Evolutionary conservation across 2,329 filamentous ascomycete species (phyloP), one percentile per base, ranked within the genome.

Genomic region (Fusarium abutilonis): DNA sequence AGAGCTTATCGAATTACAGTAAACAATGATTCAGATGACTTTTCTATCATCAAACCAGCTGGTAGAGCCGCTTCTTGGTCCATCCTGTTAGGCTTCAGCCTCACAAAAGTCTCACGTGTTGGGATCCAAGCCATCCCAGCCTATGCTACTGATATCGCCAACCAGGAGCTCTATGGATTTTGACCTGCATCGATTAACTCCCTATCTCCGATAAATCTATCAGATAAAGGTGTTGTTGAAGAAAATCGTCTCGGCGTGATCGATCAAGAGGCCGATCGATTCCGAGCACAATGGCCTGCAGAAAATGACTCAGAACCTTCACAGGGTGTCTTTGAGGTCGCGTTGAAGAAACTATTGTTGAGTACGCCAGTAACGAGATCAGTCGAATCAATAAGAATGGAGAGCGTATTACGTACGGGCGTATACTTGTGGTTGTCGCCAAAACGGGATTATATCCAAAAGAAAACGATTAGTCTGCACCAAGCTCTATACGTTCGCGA

Each of bases 61-160:
- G 40, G 53, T 3, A 58, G 54, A 17, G 53, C 53, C 1, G 57
- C 48, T 4, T 61, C 54, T 7, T 61, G 54, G 57, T 54, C 53
- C 4, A 54, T 51, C 35, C 31, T 61, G 3, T 58, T 54, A 3
- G 58, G 49, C 11, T 35, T 61, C 3, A 61, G 58, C 41, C 54
- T 54, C 7, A 50, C 58, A 0, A 54, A 61, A 14, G 17, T 59
- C 10, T 61, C 54, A 3, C 45, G 58, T 13, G 51, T 55, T 14
- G 58, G 23, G 11, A 50, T 61, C 4, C 54, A 54, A 28, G 58
- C 58, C 3, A 35, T 59, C 19, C 54, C 49, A 1, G 47, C 51
- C 11, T 61, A 61, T 34, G 23, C 44, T 4, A 44, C 9, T 11
- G 49, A 54, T 23, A 54, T 59, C 6, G 17, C 44, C 3, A 61